A percentile compares a stretch with the other conserved stretches of the same genome.
phyloP scores from a whole-genome alignment of 495 filamentous ascomycete genomes.

The Cercophora newfieldiana region DNA sequence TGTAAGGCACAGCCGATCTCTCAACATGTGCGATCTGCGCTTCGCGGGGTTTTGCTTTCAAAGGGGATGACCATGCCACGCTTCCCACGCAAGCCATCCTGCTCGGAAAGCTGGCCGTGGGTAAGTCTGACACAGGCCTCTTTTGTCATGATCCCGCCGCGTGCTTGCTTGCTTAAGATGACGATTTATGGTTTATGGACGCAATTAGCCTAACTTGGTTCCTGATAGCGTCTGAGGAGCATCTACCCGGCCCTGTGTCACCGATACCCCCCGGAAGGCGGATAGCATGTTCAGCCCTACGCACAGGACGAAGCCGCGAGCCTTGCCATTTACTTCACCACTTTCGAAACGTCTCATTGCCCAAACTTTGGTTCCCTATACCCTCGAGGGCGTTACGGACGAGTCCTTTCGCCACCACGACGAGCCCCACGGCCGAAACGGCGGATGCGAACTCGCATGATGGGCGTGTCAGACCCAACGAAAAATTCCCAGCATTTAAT shows the following conservation, averaged over 20 bases:
- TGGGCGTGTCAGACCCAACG: not conserved
- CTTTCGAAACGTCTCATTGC: not conserved
- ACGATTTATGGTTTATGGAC: not conserved
- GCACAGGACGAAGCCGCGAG: not conserved
- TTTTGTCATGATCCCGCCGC: not conserved
- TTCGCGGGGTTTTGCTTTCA: not conserved
- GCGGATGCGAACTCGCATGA: not conserved
- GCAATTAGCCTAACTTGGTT: not conserved
- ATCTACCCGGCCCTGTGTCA: not conserved
- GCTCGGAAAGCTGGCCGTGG: not conserved
- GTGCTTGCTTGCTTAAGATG: not conserved
- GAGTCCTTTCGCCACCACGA: not conserved
- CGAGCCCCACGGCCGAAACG: not conserved
- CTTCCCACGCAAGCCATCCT: not conserved
- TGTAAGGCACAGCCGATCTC: slow-evolving; percentile 56
- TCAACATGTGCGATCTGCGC: not conserved
- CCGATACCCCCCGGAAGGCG: not conserved
- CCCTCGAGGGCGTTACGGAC: not conserved
- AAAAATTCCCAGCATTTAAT: not conserved
- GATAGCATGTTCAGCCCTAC: not conserved
- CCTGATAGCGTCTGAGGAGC: not conserved
- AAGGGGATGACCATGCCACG: not conserved
- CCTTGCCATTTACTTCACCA: not conserved
- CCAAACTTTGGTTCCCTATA: not conserved
- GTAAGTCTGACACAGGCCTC: not conserved